Base-by-base conservation (phyloP, 2,329 filamentous ascomycete species). In the Endoconidiophora laricicola region DNA sequence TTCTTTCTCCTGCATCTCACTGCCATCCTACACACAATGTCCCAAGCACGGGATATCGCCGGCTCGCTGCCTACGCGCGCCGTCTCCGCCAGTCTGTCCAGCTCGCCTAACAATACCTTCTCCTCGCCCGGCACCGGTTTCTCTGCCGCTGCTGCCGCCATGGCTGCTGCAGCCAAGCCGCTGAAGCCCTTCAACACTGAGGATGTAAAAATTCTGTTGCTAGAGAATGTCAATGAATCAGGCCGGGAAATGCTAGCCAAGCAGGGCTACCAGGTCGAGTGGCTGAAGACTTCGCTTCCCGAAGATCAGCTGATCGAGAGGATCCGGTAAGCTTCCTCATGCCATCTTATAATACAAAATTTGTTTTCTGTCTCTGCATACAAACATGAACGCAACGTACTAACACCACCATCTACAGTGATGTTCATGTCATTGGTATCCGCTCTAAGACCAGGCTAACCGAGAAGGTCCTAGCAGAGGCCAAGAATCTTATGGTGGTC, bases 401-500 rank as follows among this genome's bases (percentile, higher is more conserved):
- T 46, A 37, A 46, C 44, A 9, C 4, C 7, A 3, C 3, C 29
- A 18, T 22, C 6, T 14, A 51, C 52, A 94, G 86, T 54, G 84
- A 95, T 63, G 85, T 95, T 24, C 91, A 98, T 62, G 91, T 96
- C 60, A 91, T 98, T 62, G 91, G 91, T 57, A 96, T 98, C 60
- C 85, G 91, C 56, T 96, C 90, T 53, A 98, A 98, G 72, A 98
- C 91, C 33, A 94, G 91, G 69, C 76, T 98, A 62, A 90, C 80
- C 6, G 81, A 83, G 55, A 81, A 80, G 60, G 85, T 98, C 24
- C 74, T 98, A 54, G 74, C 78, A 51, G 81, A 93, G 63, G 91
- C 91, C 50, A 93, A 88, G 70, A 94, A 95, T 64, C 75, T 98
- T 49, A 83, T 96, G 53, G 91, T 95, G 55, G 79, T 96, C 58